Base-by-base conservation (phyloP, 306 rosid species). In the Sphenostylis stenocarpa region DNA sequence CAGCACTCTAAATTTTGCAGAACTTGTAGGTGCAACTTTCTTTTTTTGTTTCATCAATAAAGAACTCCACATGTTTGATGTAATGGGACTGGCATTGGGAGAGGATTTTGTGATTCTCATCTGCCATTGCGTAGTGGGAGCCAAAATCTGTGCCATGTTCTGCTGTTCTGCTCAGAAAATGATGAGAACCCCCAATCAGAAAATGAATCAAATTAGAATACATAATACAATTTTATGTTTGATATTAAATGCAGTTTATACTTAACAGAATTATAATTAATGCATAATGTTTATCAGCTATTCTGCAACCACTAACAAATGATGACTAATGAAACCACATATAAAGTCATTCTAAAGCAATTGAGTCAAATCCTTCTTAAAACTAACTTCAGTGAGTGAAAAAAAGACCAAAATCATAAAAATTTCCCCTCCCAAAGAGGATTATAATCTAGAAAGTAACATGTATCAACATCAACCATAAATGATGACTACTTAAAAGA, bases 81-180 rank as follows among this genome's bases (percentile, higher is more conserved):
- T 73, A 70, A 88, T 57, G 20, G 94, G 90, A 62, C 82, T 78
- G 71, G 90, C 88, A 80, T 47, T 34, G 15, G 77, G 70, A 26
- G 91, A 76, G 79, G 72, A 57, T 83, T 84, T 91, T n/a, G 92
- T 65, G 74, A 90, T 64, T 69, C 91, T 79, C 90, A 83, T 86
- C 83, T 86, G 91, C 96, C 95, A 90, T 87, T 93, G 99, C 5
- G 93, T 85, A 7, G 94, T 81, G 28, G 98, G 99, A 41, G 99
- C 97, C 91, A 92, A 87, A 89, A 96, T 96, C 83, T 96, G 98
- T 33, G 98, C 99, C 99, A 96, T 96, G 72, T 86, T 84, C 85
- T 81, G 86, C 80, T 76, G 75, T 87, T 81, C 85, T 83, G 85
- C 81, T 80, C 73, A 11, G 47, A 41, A 38, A 38, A 38, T 56